Percentiles rank a stretch among this genome's conserved stretches.
These are phyloP conservation scores for Alternaria triticina DNA, from an alignment of 2,329 filamentous ascomycete species.

Conservation along the genomic window DNA sequence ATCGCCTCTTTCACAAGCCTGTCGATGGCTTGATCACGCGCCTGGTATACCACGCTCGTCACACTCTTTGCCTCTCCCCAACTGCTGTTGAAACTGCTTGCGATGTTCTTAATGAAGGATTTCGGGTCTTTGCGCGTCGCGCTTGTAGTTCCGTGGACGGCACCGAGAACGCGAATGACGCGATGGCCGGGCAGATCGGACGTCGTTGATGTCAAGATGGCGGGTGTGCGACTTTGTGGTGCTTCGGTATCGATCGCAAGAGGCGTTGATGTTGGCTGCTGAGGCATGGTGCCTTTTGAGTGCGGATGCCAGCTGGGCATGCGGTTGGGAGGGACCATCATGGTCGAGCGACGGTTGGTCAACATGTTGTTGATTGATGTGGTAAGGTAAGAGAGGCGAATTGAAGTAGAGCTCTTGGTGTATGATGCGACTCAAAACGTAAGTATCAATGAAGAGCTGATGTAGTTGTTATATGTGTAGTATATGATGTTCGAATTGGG, in stretches of 20 bases:
- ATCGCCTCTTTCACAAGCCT: constrained; percentile 43
- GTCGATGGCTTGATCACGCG: constrained; percentile 44
- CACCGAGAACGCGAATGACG: constrained; percentile 34
- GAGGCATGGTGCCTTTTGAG: constrained; percentile 21
- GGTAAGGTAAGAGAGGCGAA: neutral
- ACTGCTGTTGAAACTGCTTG: constrained; percentile 21
- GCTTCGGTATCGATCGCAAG: constrained; percentile 29
- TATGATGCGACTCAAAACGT: neutral
- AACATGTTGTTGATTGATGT: constrained; percentile 30
- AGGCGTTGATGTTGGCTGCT: constrained; percentile 7
- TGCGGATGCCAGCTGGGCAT: constrained; percentile 34
- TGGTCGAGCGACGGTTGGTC: constrained; percentile 46
- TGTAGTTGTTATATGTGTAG: neutral
- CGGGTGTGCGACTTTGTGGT: constrained; percentile 34
- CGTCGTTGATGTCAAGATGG: constrained; percentile 40
- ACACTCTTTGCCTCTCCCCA: constrained; percentile 42
- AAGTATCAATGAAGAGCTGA: neutral
- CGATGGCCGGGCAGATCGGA: constrained; percentile 35
- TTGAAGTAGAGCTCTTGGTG: neutral
- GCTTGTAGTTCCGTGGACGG: constrained; percentile 42
- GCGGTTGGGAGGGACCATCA: constrained; percentile 38
- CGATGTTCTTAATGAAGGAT: constrained; percentile 40
- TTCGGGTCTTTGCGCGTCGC: constrained; percentile 44
- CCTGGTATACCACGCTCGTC: constrained; percentile 41
- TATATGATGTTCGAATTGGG: neutral